These are phyloP conservation scores for Falciphora oryzae DNA, from an alignment of 2,329 filamentous ascomycete genomes.

Conservation along the genomic window DNA sequence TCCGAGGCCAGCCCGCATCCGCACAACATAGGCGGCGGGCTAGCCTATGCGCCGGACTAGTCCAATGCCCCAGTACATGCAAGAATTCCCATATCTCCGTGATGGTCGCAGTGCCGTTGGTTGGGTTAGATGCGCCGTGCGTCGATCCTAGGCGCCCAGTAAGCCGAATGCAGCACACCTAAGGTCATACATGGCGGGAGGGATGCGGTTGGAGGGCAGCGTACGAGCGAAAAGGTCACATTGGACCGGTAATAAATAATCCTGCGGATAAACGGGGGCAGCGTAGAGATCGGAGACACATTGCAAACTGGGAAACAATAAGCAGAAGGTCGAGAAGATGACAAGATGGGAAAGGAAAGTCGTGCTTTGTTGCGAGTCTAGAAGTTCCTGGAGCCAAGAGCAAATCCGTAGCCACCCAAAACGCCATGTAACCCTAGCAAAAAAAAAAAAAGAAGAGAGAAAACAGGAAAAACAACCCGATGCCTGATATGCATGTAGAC, in stretches of 20 bases:
- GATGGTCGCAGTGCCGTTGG: too few species aligned
- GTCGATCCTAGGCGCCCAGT: background rate
- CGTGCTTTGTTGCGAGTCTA: background rate
- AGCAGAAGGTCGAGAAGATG: background rate
- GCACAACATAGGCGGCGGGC: too few species aligned
- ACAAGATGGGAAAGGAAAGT: background rate
- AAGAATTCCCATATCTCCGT: too few species aligned
- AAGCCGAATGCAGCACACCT: background rate
- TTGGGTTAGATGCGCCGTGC: too few species aligned
- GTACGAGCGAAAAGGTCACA: too few species aligned
- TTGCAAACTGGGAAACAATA: background rate
- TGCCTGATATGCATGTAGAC: background rate
- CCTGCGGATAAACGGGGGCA: background rate
- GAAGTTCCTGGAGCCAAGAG: background rate
- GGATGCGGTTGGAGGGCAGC: background rate
- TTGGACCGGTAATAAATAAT: background rate
- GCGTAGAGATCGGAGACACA: background rate
- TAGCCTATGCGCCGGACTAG: too few species aligned
- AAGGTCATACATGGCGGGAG: too few species aligned
- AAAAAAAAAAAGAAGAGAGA: too few species aligned
- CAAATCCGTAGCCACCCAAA: background rate
- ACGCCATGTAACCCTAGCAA: background rate
- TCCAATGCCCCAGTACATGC: too few species aligned
- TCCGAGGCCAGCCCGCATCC: background rate
- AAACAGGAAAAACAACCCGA: background rate